A percentile compares a stretch with the other conserved stretches of the same genome.
Conservation (phyloP, 805 yeast species). For the Tetrapisispora taiwanensis region DNA sequence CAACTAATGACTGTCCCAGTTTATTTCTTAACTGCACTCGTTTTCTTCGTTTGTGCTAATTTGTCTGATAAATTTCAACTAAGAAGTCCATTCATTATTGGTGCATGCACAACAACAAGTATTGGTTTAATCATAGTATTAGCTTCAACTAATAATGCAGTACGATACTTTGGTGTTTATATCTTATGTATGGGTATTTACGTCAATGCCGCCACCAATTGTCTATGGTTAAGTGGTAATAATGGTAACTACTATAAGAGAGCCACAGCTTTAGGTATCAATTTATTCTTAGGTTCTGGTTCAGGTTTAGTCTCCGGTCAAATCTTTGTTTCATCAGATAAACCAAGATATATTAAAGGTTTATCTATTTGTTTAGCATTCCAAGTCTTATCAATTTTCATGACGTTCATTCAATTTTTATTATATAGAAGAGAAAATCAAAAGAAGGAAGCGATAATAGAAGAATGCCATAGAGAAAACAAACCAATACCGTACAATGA, state of each 20-base stretch:
- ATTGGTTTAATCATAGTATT: constrained; percentile 29
- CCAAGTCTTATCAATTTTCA: constrained; percentile 33
- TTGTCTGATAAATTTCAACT: constrained; percentile 45
- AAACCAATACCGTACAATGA: constrained; percentile 30
- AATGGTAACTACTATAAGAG: constrained; percentile 33
- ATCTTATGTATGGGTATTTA: constrained; percentile 32
- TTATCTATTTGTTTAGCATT: constrained; percentile 37
- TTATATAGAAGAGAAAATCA: constrained; percentile 27
- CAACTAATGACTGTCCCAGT: constrained; percentile 80
- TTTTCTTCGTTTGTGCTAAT: constrained; percentile 51
- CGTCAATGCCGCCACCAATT: constrained; percentile 32
- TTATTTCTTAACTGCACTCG: constrained; percentile 68
- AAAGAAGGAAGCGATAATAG: constrained; percentile 29
- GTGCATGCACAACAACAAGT: constrained; percentile 26
- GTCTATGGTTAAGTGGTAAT: constrained; percentile 34
- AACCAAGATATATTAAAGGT: constrained; percentile 32
- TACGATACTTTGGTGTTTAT: constrained; percentile 32
- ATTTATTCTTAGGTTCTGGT: constrained; percentile 29
- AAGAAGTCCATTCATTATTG: constrained; percentile 35
- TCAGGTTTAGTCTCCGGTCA: constrained; percentile 34
- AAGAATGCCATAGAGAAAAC: constrained; percentile 24
- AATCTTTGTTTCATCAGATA: constrained; percentile 30
- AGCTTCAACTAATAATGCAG: constrained; percentile 27
- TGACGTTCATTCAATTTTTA: constrained; percentile 27
- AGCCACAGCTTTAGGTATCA: constrained; percentile 33